Conservation (phyloP, 371 early-diverging fungal species). For the Syncephalastrum contaminatum region DNA sequence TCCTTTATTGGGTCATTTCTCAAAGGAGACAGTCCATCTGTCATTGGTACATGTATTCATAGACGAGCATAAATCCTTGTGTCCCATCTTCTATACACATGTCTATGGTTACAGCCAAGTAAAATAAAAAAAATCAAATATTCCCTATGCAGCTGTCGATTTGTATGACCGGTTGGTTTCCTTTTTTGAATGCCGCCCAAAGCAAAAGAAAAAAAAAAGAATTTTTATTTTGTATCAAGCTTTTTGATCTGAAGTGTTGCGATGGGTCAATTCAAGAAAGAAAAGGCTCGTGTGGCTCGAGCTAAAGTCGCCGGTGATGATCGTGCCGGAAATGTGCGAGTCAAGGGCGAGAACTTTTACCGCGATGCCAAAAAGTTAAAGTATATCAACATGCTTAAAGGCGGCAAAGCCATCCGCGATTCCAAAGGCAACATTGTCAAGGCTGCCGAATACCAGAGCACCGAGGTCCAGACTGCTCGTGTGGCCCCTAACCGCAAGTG, state of each 20-base stretch:
- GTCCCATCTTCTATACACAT: too few species aligned
- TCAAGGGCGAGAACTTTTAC: slow-evolving; percentile 97
- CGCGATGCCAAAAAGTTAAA: slow-evolving; percentile 91
- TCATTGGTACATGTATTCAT: too few species aligned
- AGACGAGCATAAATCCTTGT: too few species aligned
- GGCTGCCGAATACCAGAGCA: slow-evolving; percentile 92
- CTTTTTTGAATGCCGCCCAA: too few species aligned
- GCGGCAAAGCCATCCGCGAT: slow-evolving; percentile 89
- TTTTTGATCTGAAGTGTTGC: slow-evolving; percentile 1
- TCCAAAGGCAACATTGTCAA: slow-evolving; percentile 92
- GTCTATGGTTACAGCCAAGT: too few species aligned
- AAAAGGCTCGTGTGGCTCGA: slow-evolving; percentile 59
- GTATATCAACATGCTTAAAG: slow-evolving; percentile 90
- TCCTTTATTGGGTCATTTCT: not conserved
- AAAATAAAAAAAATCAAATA: not conserved
- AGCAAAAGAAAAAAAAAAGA: not conserved
- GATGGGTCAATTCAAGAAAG: slow-evolving; percentile 73
- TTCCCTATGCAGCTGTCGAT: not conserved
- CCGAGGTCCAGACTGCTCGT: slow-evolving; percentile 75
- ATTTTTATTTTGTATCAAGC: slow-evolving; percentile 11
- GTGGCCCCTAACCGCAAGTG: slow-evolving; percentile 96
- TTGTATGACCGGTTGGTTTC: too few species aligned
- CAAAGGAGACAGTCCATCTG: too few species aligned
- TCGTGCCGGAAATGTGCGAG: slow-evolving; percentile 67
- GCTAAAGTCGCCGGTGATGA: slow-evolving; percentile 48